Evolutionary conservation across 768 basidiomycete species (phyloP).

Genomic region (Amanita exitialis): DNA sequence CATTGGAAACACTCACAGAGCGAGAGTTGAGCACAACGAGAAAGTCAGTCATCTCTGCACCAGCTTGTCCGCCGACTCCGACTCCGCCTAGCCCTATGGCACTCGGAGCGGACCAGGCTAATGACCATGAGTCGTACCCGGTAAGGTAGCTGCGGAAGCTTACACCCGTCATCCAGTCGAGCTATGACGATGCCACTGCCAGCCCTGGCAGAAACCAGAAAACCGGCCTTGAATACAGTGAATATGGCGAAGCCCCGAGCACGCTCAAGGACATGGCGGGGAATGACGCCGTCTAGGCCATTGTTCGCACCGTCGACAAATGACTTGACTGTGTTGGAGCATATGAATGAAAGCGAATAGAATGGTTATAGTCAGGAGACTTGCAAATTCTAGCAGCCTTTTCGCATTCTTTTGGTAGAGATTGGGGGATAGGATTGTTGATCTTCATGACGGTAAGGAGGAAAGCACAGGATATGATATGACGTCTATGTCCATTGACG

Average conservation of each 20-base stretch:
- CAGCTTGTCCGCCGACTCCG: conserved; percentile 77
- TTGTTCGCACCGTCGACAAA: conserved; percentile 78
- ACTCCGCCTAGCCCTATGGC: conserved; percentile 91
- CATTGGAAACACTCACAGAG: conserved; percentile 36
- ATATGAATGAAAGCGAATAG: conserved; percentile 5
- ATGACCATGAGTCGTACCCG: background rate
- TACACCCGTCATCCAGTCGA: conserved; percentile 69
- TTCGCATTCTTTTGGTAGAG: conserved; percentile 71
- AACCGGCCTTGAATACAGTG: conserved; percentile 74
- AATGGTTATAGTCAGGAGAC: conserved; percentile 15
- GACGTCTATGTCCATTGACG: background rate
- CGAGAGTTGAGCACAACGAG: conserved; percentile 80
- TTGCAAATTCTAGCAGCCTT: conserved; percentile 85
- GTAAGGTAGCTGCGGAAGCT: conserved; percentile 20
- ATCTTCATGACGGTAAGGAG: conserved; percentile 29
- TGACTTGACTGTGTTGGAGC: conserved; percentile 49
- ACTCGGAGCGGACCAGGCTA: conserved; percentile 90
- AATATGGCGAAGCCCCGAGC: conserved; percentile 83
- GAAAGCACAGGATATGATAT: background rate
- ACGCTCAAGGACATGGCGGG: conserved; percentile 36
- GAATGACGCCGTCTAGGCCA: conserved; percentile 70
- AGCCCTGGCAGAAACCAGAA: conserved; percentile 68
- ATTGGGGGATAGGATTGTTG: conserved; percentile 39
- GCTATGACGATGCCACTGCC: conserved; percentile 89
- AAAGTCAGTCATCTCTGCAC: conserved; percentile 88